A percentile compares a stretch with the other conserved stretches of the same genome.
phyloP scores from a whole-genome alignment of 2,329 filamentous ascomycete species.

The Hymenotorrendiella dingleyae region DNA sequence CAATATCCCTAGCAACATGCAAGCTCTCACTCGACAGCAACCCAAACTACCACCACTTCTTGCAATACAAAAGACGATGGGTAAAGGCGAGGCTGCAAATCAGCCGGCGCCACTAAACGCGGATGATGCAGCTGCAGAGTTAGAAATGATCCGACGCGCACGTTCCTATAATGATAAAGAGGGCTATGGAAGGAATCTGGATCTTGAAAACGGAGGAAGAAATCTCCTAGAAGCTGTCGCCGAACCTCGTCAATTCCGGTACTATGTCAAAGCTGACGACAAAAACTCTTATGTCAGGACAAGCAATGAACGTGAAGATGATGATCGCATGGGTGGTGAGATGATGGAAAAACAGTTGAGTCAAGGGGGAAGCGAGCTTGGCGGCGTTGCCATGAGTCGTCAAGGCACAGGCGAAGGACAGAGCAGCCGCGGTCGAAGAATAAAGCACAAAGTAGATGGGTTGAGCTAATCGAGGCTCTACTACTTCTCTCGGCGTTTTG shows the following conservation, averaged over 20 bases:
- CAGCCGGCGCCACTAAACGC: constrained; percentile 17
- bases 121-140: constrained; percentile 25
- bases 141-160: constrained; percentile 26
- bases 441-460: constrained; percentile 25
- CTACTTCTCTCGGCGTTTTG: too few species aligned
- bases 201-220: constrained; percentile 25
- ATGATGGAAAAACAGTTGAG: constrained; percentile 13
- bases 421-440: constrained; percentile 15
- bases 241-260: constrained; percentile 11
- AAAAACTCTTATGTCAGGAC: constrained; percentile 4
- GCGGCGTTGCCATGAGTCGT: constrained; percentile 10
- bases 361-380: constrained; percentile 13
- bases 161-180: constrained; percentile 26
- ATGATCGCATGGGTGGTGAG: constrained; percentile 4
- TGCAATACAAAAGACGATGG: constrained; percentile 21
- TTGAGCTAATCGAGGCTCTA: neutral
- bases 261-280: constrained; percentile 16
- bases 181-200: constrained; percentile 27
- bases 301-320: constrained; percentile 10
- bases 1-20: constrained; percentile 50
- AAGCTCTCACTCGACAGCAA: constrained; percentile 25
- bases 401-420: constrained; percentile 11
- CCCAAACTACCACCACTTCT: constrained; percentile 29
- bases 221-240: constrained; percentile 22
- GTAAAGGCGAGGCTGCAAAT: constrained; percentile 19